Base-by-base conservation (phyloP, 2,329 filamentous ascomycete genomes). In the Alternaria arbusti region DNA sequence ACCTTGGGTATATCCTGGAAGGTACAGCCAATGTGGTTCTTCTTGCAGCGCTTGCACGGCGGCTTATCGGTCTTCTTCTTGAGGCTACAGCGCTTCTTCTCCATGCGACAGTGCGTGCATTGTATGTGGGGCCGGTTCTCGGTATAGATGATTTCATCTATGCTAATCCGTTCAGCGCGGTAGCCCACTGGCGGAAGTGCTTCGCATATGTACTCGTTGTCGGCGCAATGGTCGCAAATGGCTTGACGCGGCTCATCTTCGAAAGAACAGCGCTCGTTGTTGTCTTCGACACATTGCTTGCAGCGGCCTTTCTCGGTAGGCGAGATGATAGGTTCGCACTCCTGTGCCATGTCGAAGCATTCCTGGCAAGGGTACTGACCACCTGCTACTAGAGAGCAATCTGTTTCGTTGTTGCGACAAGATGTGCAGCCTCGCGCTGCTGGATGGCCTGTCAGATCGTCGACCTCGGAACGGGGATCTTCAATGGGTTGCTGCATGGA, bases 391-490 rank as follows among this genome's bases (percentile, higher is more conserved):
- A 74, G 77, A 60, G 59, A 74, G 61, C 70, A 81, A 4, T 17
- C 30, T 22, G 36, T 69, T 8, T 25, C 69, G 28, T 61, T 57
- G 58, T 55, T 56, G 13, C 74, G 71, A 59, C 82, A 83, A 4
- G 64, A 55, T 23, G 67, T 64, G 62, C 81, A 83, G 4, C 77
- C 79, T 44, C 78, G 72, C 11, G 75, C 72, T 5, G 49, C 70
- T 6, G 80, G 78, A 26, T 79, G 66, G 2, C 78, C 76, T 5
- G 74, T 76, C 2, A 80, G 54, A 36, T 78, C 77, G n/a, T 75
- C 65, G 1, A 70, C 6, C 13, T 70, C 47, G 5, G 57, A 59
- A 1, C 49, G 23, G 4, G 77, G 75, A 56, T 79, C 76, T 8
- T 67, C 55, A 15, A 79, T 66, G 1, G 68, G 65, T 0, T 23